phyloP scores from a whole-genome alignment of 768 basidiomycete species.

The Pisolithus microcarpus region DNA sequence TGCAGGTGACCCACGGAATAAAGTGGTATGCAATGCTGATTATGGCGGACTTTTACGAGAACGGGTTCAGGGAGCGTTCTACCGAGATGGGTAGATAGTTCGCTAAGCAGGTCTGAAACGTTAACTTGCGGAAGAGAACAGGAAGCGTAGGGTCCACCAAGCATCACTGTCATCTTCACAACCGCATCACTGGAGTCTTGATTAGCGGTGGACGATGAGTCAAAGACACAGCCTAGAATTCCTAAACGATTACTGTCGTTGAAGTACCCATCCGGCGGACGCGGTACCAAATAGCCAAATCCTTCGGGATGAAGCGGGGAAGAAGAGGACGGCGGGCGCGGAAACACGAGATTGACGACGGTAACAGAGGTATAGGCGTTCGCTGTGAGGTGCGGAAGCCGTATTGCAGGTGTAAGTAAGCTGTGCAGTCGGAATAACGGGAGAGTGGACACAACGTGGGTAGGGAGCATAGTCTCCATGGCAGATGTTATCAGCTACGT shows the following conservation, averaged over 20 bases:
- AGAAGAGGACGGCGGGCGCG: slow-evolving; percentile 31
- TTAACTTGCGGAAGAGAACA: slow-evolving; percentile 21
- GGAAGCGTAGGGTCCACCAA: slow-evolving; percentile 67
- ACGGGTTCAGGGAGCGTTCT: slow-evolving; percentile 48
- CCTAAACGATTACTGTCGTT: slow-evolving; percentile 29
- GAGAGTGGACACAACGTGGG: slow-evolving; percentile 74
- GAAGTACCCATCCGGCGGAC: slow-evolving; percentile 53
- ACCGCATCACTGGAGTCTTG: slow-evolving; percentile 45
- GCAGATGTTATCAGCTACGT: slow-evolving; percentile 29
- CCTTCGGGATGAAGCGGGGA: slow-evolving; percentile 67
- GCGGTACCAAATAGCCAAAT: slow-evolving; percentile 92
- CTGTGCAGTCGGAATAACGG: slow-evolving; percentile 49
- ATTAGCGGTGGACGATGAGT: slow-evolving; percentile 64
- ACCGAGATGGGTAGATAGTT: slow-evolving; percentile 41
- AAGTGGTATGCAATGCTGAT: slow-evolving; percentile 73
- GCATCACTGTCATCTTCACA: slow-evolving; percentile 85
- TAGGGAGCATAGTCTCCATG: slow-evolving; percentile 33
- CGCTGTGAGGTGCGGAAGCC: slow-evolving; percentile 57
- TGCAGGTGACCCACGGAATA: slow-evolving; percentile 64
- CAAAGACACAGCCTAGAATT: slow-evolving; percentile 84
- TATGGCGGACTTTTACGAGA: slow-evolving; percentile 43
- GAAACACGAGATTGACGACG: slow-evolving; percentile 87
- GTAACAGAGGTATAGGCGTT: slow-evolving; percentile 75
- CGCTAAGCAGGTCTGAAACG: slow-evolving; percentile 18
- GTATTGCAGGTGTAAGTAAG: slow-evolving; percentile 33